Evolutionary conservation across 2,329 filamentous ascomycete species (phyloP), one percentile per base, ranked within the genome.

Genomic region (Botrytis fragariae): DNA sequence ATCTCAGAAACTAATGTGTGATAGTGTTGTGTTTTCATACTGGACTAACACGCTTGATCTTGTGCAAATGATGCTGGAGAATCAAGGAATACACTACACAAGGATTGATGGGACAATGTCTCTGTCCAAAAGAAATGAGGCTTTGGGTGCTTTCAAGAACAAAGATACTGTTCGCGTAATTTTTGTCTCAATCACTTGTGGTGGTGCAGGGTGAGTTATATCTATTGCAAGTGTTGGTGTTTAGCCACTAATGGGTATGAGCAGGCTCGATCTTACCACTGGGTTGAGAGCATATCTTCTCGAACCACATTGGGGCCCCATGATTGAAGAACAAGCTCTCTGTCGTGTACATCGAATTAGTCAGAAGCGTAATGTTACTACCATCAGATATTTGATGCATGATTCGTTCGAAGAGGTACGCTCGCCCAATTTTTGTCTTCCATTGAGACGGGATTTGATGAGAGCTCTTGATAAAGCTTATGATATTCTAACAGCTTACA

Each of bases 131-230:
- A 79, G 86, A 4, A 82, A 84, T 9, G 62, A 74, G 0, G 82
- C 84, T 0, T 76, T 88, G 0, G 75, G 84, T 0, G 78, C 72
- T 7, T 87, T 88, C 75, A 80, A 80, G 1, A 76, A 67, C 0
- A 82, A 87, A 16, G 77, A 82, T 0, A 72, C 51, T 0, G 76
- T 85, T 5, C 78, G 80, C 0, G 83, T 88, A 6, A 82, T 87
- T 71, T 80, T 88, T 0, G 77, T 88, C 1, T 87, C 86, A 0
- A 78, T 88, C 1, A 83, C 84, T 0, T 88, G 86, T 70, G 87
- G 85, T 51, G 85, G 85, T n/a, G 84, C 85, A 35, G 86, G 86
- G 85, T 86, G 77, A 78, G 83, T 67, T 73, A 14, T 54, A 22
- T 29, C 10, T 22, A 32, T 67, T 51, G 9, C 48, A 61, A 22